Base-by-base conservation (phyloP, 176 grass and related monocot species). In the Oryza officinalis region DNA sequence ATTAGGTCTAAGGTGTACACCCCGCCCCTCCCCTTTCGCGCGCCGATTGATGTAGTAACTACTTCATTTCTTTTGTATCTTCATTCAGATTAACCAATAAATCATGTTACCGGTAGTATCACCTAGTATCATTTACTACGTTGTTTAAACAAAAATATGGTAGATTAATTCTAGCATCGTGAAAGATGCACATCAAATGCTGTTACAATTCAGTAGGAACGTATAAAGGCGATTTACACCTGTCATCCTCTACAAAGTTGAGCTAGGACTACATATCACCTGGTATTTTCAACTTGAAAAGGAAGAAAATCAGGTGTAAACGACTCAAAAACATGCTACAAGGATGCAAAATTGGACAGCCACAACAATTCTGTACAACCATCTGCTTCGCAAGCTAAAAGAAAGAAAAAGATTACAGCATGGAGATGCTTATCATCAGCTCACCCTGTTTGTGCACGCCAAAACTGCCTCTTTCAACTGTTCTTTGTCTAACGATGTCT, bases 401-500 rank as follows among this genome's bases (percentile, higher is more conserved):
- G 43, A 22, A 65, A 1, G 31, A 31, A 27, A 32, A 78, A 6
- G 1, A 38, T 46, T 13, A 1, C 45, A 52, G 30, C 14, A 33
- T 22, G 4, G 15, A 66, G 12, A 17, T 37, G 63, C 17, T 59
- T 0, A 18, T 81, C 32, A 84, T 91, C 83, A 94, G 64, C 45
- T 85, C 65, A 99, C 89, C 31, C 87, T 91, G 33, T 82, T 92
- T 17, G 91, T 99, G 66, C 91, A 99, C 13, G 88, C 78, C 75
- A 87, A 85, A 33, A 96, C 69, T 26, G 83, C 84, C 76, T 69
- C 90, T 75, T 89, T 99, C 86, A 99, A 22, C 59, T 72, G 41
- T 63, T 96, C 91, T 72, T 92, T 93, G 63, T 92, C 91, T 79
- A 99, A 59, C 0, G 91, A 89, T 35, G 96, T 87, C 74, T 92